phyloP scores from a whole-genome alignment of 2,329 filamentous ascomycete genomes.

The Verruconis gallopava region DNA sequence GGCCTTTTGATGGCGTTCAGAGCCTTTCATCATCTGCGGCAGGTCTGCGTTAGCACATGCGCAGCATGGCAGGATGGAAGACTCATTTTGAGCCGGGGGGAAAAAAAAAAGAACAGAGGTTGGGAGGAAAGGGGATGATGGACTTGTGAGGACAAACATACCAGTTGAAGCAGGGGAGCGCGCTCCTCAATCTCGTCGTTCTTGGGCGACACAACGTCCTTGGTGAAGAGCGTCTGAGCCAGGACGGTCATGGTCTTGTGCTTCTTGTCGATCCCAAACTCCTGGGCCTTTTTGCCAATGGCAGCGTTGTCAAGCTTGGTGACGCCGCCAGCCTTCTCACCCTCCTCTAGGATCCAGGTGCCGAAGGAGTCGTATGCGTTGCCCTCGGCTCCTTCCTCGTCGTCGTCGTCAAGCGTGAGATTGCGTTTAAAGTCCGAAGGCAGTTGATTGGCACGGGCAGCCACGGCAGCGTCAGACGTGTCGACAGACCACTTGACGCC shows the following conservation, averaged over 20 bases:
- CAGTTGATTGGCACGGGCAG: slow-evolving; percentile 82
- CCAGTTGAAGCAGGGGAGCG: slow-evolving; percentile 77
- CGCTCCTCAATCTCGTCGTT: slow-evolving; percentile 63
- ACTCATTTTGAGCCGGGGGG: no score
- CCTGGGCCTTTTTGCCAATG: slow-evolving; percentile 93
- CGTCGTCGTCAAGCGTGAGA: slow-evolving; percentile 65
- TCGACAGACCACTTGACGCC: slow-evolving; percentile 94
- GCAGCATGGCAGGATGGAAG: no score
- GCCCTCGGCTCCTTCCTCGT: slow-evolving; percentile 65
- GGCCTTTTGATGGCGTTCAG: slow-evolving; percentile 89
- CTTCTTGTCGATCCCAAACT: slow-evolving; percentile 87
- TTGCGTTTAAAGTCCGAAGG: slow-evolving; percentile 91
- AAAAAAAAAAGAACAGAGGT: slow-evolving; percentile 4
- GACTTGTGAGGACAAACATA: no score
- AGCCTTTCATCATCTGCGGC: slow-evolving; percentile 55
- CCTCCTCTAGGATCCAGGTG: slow-evolving; percentile 76
- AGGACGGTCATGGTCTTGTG: slow-evolving; percentile 87
- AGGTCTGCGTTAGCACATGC: not conserved
- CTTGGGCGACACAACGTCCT: slow-evolving; percentile 50
- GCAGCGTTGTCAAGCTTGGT: slow-evolving; percentile 75
- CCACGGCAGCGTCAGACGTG: slow-evolving; percentile 89
- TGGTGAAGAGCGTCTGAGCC: slow-evolving; percentile 85
- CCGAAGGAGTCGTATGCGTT: slow-evolving; percentile 82
- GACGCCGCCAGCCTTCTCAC: slow-evolving; percentile 56
- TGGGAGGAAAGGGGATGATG: not conserved